Evolutionary conservation across 495 filamentous ascomycete species (phyloP).

Genomic region (Xylaria palmicola): DNA sequence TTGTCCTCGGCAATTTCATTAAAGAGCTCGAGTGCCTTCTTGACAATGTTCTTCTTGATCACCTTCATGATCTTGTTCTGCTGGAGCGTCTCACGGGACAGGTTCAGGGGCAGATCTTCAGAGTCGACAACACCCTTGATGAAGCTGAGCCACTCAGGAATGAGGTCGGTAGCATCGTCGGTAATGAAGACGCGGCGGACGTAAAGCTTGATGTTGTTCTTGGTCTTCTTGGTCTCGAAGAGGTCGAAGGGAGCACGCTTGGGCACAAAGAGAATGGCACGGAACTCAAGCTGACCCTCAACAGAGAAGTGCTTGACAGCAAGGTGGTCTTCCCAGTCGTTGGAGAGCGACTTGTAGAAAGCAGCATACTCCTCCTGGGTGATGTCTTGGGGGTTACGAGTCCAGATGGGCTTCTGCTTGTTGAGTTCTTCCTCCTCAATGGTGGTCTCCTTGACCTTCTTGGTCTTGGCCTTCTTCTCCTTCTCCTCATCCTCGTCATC

Average conservation of each 20-base stretch:
- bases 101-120: constrained; percentile 96
- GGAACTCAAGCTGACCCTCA: constrained; percentile 99
- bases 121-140: constrained; percentile 99
- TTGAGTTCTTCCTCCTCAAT: constrained; percentile 99
- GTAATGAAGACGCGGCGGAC: constrained; percentile 99
- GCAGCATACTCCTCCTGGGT: constrained; percentile 93
- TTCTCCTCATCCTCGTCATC: constrained; percentile 81
- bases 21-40: constrained; percentile 99
- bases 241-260: constrained; percentile 99
- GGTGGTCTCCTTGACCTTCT: constrained; percentile 98
- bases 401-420: constrained; percentile 99
- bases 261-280: constrained; percentile 97
- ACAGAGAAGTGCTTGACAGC: constrained; percentile 99
- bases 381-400: constrained; percentile 95
- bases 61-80: constrained; percentile 99
- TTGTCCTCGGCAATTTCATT: constrained; percentile 97
- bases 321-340: constrained; percentile 99
- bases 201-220: constrained; percentile 99
- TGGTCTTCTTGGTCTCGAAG: constrained; percentile 99
- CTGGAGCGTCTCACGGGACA: constrained; percentile 99
- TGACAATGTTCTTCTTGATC: constrained; percentile 99
- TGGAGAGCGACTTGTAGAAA: constrained; percentile 99
- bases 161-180: constrained; percentile 97
- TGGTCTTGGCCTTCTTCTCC: constrained; percentile 91
- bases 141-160: constrained; percentile 98